These are phyloP conservation scores for Epichloe gansuensis DNA, from an alignment of 2,329 filamentous ascomycete genomes.

Conservation along the genomic window DNA sequence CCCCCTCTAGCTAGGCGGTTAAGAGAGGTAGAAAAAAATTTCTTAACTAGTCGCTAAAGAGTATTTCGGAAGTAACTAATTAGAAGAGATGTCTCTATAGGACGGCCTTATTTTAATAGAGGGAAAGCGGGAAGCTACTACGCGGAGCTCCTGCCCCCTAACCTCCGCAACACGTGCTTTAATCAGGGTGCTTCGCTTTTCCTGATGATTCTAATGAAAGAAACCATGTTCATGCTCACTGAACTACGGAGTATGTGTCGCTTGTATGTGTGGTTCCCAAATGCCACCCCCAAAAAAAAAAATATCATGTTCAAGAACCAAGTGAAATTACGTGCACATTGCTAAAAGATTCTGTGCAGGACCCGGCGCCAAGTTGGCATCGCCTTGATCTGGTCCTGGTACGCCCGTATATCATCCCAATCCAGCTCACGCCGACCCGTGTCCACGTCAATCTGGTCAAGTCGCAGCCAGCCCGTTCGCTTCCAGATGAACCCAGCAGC, in stretches of 20 bases:
- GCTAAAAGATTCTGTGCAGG: conserved; percentile 8
- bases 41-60: no score
- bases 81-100: no score
- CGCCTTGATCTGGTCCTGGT: conserved; percentile 7
- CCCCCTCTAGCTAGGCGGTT: no score
- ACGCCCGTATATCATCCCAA: conserved; percentile 10
- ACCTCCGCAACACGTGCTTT: no score
- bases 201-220: not conserved
- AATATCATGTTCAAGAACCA: not conserved
- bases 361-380: conserved; percentile 8
- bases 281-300: no score
- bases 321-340: not conserved
- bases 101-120: no score
- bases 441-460: conserved; percentile 54
- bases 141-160: no score
- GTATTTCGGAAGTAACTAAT: no score
- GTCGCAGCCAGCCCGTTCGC: conserved; percentile 43
- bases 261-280: not conserved
- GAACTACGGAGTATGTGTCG: not conserved
- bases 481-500: conserved; percentile 51
- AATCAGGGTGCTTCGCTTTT: no score
- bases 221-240: not conserved
- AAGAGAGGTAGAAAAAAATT: no score
- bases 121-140: no score
- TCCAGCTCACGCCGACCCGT: conserved; percentile 48